A percentile compares a stretch with the other conserved stretches of the same genome.
phyloP scores from a whole-genome alignment of 495 filamentous ascomycete species.

The Daldinia vernicosa region DNA sequence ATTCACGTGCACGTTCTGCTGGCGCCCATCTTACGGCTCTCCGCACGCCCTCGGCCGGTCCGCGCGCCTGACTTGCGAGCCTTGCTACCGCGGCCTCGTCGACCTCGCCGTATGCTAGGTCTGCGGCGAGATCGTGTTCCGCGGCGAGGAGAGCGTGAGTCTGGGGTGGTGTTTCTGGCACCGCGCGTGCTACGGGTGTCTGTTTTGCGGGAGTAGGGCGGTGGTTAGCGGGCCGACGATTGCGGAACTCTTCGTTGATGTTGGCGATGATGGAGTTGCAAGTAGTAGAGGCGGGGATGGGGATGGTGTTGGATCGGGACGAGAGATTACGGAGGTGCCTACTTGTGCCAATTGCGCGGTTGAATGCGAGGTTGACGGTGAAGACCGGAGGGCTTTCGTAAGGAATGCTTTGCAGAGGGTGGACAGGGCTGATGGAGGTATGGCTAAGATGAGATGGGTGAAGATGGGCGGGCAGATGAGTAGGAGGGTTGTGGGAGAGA shows the following conservation, averaged over 20 bases:
- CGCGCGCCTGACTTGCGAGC: constrained; percentile 51
- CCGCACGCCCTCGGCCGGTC: constrained; percentile 45
- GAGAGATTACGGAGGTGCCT: constrained; percentile 49
- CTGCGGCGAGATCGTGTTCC: constrained; percentile 56
- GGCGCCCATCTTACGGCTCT: constrained; percentile 39
- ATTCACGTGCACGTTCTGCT: constrained; percentile 62
- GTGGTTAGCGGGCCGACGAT: constrained; percentile 25
- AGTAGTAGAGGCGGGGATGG: too few relatives aligned
- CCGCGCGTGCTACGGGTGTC: constrained; percentile 56
- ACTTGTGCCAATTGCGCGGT: constrained; percentile 47
- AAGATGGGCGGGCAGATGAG: constrained; percentile 25
- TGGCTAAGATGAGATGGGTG: constrained; percentile 44
- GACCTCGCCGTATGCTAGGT: constrained; percentile 60
- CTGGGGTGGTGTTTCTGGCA: constrained; percentile 63
- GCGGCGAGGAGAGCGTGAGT: constrained; percentile 56
- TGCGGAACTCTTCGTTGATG: constrained; percentile 26
- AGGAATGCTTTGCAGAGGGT: constrained; percentile 44
- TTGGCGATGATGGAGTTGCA: background rate
- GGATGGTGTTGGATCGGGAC: background rate
- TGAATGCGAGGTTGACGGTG: constrained; percentile 38
- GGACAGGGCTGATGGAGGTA: constrained; percentile 41
- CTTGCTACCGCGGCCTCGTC: constrained; percentile 52
- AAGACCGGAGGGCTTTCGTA: constrained; percentile 21
- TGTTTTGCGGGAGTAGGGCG: constrained; percentile 50
- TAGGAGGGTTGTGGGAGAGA: constrained; percentile 24